Base-by-base conservation (phyloP, 2,329 filamentous ascomycete species). In the Neonectria sp. region DNA sequence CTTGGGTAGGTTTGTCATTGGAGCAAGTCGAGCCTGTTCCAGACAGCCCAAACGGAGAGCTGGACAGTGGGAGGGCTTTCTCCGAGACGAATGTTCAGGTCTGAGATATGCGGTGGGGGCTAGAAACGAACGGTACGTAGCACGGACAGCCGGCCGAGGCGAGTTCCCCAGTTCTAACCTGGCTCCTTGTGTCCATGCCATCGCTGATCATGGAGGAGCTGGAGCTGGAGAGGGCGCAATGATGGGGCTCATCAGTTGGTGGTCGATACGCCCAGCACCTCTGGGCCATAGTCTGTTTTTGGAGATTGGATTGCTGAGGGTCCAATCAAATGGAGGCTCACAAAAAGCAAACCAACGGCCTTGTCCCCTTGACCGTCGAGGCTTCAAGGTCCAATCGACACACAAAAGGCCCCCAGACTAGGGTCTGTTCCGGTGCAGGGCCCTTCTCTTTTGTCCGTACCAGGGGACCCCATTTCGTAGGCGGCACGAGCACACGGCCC, bases 331-430 rank as follows among this genome's bases (percentile, higher is more conserved):
- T 43, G 13, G 53, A 52, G 43, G 24, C 59, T 56, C 57, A n/a
- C 55, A 70, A 73, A 75, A 75, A 69, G 63, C 71, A 75, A 68
- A 62, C 56, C 17, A 60, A 62, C 60, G 68, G 52, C 62, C 59
- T 67, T 60, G 70, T 68, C 55, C 55, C 59, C 68, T 69, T 69
- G 72, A 51, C 65, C 70, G 43, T 55, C 62, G 65, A 68, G 55
- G 65, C 65, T 65, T 51, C 63, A 35, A 61, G 49, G 59, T 63
- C 60, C 56, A 72, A 65, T 64, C 56, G 63, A 68, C 59, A 48
- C 65, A 67, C 72, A 64, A 66, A 60, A 57, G 51, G 57, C 53
- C 62, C 61, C 40, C 40, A 48, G 63, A 49, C 43, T 48, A 66
- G 63, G 59, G 63, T 60, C 67, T 40, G 62, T 59, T 40, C 52